Evolutionary conservation across 306 rosid genomes (phyloP).

Genomic region (Prunus padus): DNA sequence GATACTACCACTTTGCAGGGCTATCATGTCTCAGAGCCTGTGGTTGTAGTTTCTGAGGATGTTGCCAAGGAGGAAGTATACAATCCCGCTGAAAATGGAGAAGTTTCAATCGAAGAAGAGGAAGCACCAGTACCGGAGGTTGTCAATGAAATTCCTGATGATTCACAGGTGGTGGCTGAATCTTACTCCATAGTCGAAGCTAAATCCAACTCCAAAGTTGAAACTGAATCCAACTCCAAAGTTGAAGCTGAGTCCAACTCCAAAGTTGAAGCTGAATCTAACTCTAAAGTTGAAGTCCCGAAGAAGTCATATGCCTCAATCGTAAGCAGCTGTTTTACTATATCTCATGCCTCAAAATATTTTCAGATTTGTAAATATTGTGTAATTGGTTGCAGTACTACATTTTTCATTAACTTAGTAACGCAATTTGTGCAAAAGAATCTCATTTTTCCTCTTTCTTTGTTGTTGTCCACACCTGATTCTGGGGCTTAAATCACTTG

Average conservation of each 20-base stretch:
- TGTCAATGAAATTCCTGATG: slow-evolving; percentile 61
- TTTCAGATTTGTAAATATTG: neutral
- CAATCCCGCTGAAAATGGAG: slow-evolving; percentile 39
- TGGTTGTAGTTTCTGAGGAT: slow-evolving; percentile 29
- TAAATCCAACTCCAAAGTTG: slow-evolving; percentile 19
- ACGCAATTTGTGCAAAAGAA: neutral
- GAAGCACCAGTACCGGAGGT: slow-evolving; percentile 54
- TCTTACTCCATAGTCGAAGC: neutral
- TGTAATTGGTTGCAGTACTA: neutral
- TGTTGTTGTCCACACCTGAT: slow-evolving; percentile 3
- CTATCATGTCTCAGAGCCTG: slow-evolving; percentile 39
- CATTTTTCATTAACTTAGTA: neutral
- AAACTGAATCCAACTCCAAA: neutral
- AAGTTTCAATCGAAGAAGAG: slow-evolving; percentile 45
- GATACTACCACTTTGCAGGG: slow-evolving; percentile 38
- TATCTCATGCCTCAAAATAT: neutral
- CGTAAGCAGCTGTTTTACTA: slow-evolving; percentile 48
- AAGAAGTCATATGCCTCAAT: slow-evolving; percentile 88
- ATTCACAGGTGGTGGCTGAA: slow-evolving; percentile 42
- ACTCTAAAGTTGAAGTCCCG: slow-evolving; percentile 51
- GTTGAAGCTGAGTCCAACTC: slow-evolving; percentile 25
- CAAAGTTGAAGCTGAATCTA: slow-evolving; percentile 31
- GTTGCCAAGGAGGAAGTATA: slow-evolving; percentile 40
- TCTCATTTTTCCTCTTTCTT: neutral
- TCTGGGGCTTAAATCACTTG: neutral